phyloP scores from a whole-genome alignment of 305 asterid genomes.

The Fraxinus xanthoxyloides region DNA sequence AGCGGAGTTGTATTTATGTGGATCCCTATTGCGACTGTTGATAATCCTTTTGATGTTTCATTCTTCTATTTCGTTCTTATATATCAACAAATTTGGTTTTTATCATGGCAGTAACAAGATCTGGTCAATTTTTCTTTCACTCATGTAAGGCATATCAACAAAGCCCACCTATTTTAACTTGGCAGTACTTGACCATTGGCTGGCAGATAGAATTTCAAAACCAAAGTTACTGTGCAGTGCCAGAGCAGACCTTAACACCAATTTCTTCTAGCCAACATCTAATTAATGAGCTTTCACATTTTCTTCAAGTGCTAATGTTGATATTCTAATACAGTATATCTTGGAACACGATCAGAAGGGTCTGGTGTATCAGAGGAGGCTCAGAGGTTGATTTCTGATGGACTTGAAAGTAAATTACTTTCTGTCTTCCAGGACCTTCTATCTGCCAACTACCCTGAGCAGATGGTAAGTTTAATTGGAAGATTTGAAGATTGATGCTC shows the following conservation, averaged over 20 bases:
- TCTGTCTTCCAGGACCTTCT: conserved; percentile 65
- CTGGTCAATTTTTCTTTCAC: neutral
- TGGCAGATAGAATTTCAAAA: neutral
- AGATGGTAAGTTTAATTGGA: conserved; percentile 59
- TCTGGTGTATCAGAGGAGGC: conserved; percentile 60
- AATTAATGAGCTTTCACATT: neutral
- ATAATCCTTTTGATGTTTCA: neutral
- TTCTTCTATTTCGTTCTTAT: neutral
- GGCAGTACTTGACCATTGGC: neutral
- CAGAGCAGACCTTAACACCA: neutral
- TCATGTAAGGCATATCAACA: neutral
- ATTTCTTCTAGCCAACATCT: neutral
- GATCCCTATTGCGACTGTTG: neutral
- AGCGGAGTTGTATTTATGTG: neutral
- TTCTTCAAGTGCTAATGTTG: conserved; percentile 23
- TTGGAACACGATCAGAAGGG: conserved; percentile 50
- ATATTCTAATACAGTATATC: conserved; percentile 46
- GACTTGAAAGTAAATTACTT: conserved; percentile 61
- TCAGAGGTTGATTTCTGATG: conserved; percentile 65
- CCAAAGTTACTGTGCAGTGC: neutral
- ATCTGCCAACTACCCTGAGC: conserved; percentile 64
- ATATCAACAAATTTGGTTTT: neutral
- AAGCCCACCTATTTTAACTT: neutral
- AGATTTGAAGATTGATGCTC: conserved; percentile 13
- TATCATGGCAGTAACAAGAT: neutral